Evolutionary conservation across 2,329 filamentous ascomycete species (phyloP).

Genomic region (Cordyceps militaris): DNA sequence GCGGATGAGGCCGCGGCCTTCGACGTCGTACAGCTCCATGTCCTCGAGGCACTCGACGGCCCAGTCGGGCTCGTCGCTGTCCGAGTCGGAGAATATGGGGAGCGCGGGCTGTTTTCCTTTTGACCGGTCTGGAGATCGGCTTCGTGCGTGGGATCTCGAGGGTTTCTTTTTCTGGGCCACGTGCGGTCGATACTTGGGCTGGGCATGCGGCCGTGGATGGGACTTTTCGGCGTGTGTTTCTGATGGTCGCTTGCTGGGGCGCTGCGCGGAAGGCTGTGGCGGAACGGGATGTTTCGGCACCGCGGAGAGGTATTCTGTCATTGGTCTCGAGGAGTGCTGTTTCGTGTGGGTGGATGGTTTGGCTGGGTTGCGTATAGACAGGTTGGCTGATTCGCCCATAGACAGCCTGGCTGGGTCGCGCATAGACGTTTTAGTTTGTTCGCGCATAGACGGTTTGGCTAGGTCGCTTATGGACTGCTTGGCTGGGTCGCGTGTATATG

Average conservation of each 20-base stretch:
- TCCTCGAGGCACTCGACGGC: constrained; percentile 39
- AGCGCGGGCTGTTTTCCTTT: background rate
- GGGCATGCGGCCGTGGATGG: background rate
- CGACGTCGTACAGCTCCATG: constrained; percentile 31
- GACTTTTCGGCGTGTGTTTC: background rate
- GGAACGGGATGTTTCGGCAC: background rate
- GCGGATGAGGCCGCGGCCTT: constrained; percentile 29
- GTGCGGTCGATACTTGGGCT: background rate
- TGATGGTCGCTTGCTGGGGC: background rate
- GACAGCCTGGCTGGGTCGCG: no score
- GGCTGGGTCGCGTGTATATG: no score
- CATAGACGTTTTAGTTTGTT: no score
- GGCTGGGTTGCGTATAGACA: no score
- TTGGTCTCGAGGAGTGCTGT: background rate
- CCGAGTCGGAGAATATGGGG: background rate
- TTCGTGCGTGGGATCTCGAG: background rate
- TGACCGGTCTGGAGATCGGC: background rate
- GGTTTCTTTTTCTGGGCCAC: background rate
- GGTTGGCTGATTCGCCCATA: no score
- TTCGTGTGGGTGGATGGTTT: background rate
- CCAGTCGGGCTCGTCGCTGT: constrained; percentile 27
- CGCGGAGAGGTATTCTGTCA: background rate
- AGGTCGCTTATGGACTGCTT: no score
- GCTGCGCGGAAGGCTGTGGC: background rate
- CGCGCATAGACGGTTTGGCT: no score